Percentiles rank a stretch among this genome's conserved stretches.
Evolutionary conservation across 331 rosid species (phyloP).

Genomic region (Quercus phellos): DNA sequence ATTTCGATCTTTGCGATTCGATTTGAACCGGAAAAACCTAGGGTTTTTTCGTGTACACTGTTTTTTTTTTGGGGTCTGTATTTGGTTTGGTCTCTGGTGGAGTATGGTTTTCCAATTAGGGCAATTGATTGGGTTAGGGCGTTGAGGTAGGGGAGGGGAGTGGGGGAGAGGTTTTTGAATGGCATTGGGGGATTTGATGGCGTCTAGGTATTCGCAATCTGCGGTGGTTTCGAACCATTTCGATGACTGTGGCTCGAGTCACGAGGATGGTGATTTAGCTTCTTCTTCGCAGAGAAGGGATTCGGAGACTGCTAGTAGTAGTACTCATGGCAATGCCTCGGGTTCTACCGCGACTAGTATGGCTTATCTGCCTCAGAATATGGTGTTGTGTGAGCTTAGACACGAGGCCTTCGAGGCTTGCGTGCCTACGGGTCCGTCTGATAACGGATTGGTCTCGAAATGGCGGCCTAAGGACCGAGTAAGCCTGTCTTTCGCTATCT

Average conservation of each 20-base stretch:
- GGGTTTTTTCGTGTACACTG: not conserved
- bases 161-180: conserved; percentile 69
- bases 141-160: conserved; percentile 39
- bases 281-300: conserved; percentile 38
- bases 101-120: conserved; percentile 29
- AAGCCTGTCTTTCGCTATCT: conserved; percentile 10
- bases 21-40: not conserved
- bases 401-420: conserved; percentile 82
- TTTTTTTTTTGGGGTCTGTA: no score
- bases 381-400: conserved; percentile 66
- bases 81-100: not conserved
- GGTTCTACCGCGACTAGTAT: conserved; percentile 47
- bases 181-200: conserved; percentile 99
- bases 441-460: conserved; percentile 79
- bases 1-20: conserved; percentile 14
- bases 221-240: conserved; percentile 50
- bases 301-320: conserved; percentile 58
- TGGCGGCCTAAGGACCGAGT: conserved; percentile 95
- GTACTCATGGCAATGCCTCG: conserved; percentile 45
- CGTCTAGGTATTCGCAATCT: conserved; percentile 89
- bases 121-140: conserved; percentile 30
- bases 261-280: conserved; percentile 43
- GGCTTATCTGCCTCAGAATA: conserved; percentile 81
- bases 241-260: conserved; percentile 39
- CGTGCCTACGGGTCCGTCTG: conserved; percentile 66